Conservation (phyloP, 805 yeast genomes). For the Candida yuanshanica region DNA sequence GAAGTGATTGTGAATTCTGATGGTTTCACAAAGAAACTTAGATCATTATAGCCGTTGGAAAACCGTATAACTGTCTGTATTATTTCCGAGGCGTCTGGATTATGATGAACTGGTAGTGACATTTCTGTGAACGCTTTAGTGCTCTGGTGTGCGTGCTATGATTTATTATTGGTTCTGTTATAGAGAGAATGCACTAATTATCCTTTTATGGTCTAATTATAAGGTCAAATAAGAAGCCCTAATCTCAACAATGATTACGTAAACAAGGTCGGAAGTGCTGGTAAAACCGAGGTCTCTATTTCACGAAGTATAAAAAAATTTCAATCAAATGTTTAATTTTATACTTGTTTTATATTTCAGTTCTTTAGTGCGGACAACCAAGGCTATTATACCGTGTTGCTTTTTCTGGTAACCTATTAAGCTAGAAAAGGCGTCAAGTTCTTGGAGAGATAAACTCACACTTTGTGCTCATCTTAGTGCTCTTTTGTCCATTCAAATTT, state of each 20-base stretch:
- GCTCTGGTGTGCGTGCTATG: background rate
- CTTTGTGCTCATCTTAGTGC: slow-evolving; percentile 60
- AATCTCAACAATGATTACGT: too few relatives aligned
- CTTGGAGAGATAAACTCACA: slow-evolving; percentile 50
- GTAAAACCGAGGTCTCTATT: background rate
- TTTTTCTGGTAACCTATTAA: slow-evolving; percentile 29
- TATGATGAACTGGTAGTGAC: slow-evolving; percentile 4
- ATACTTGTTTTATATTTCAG: slow-evolving; percentile 3
- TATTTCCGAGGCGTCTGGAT: background rate
- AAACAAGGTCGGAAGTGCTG: background rate
- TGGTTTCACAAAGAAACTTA: slow-evolving; percentile 24
- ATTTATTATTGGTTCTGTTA: too few relatives aligned
- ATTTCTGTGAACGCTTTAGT: background rate
- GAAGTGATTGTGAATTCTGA: slow-evolving; percentile 31
- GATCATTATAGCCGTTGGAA: slow-evolving; percentile 40
- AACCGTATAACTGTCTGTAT: slow-evolving; percentile 34
- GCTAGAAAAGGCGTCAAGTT: slow-evolving; percentile 60
- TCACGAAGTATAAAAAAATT: background rate
- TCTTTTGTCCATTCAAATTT: slow-evolving; percentile 38
- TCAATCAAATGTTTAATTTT: background rate
- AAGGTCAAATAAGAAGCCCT: too few relatives aligned
- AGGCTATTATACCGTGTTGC: slow-evolving; percentile 73
- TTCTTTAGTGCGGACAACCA: slow-evolving; percentile 64
- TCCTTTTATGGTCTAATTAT: too few relatives aligned
- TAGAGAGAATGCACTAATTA: too few relatives aligned